These are phyloP conservation scores for Raphanus sativus DNA, from an alignment of 345 rosid species.

Conservation along the genomic window DNA sequence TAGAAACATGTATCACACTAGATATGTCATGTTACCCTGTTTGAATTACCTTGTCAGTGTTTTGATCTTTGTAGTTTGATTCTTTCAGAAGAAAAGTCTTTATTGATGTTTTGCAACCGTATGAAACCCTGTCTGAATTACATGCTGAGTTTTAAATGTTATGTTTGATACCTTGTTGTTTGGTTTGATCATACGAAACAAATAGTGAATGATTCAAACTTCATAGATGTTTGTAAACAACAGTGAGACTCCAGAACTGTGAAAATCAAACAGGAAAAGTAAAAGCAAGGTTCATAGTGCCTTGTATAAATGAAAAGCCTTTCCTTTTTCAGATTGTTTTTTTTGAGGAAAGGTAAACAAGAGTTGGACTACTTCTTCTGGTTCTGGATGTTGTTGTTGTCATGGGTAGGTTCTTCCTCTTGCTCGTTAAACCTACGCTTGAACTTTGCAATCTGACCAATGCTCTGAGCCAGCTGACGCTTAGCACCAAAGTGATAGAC, in stretches of 20 bases:
- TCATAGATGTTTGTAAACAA: not conserved
- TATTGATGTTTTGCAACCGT: not conserved
- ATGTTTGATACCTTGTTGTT: not conserved
- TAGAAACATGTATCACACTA: constrained; percentile 37
- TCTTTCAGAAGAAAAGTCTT: not conserved
- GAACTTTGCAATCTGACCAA: constrained; percentile 85
- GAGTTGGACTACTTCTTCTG: constrained; percentile 12
- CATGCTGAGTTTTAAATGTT: not conserved
- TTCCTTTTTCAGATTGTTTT: not conserved
- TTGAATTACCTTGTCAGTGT: not conserved
- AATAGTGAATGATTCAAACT: not conserved
- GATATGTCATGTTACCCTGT: constrained; percentile 8
- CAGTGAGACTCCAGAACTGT: not conserved
- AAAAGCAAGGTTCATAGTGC: constrained; percentile 17
- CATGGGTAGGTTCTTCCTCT: constrained; percentile 38
- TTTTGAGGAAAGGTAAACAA: not conserved
- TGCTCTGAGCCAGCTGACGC: constrained; percentile 83
- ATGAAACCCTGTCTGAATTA: not conserved
- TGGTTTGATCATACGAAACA: not conserved
- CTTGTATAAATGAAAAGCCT: not conserved
- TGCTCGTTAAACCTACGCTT: constrained; percentile 72
- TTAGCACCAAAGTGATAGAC: constrained; percentile 85
- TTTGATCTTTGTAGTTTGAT: not conserved
- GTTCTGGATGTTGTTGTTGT: constrained; percentile 23
- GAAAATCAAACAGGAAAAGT: constrained; percentile 11